A percentile compares a stretch with the other conserved stretches of the same genome.
Evolutionary conservation across 2,329 filamentous ascomycete genomes (phyloP).

Genomic region (Chaetomiaceae sp.): DNA sequence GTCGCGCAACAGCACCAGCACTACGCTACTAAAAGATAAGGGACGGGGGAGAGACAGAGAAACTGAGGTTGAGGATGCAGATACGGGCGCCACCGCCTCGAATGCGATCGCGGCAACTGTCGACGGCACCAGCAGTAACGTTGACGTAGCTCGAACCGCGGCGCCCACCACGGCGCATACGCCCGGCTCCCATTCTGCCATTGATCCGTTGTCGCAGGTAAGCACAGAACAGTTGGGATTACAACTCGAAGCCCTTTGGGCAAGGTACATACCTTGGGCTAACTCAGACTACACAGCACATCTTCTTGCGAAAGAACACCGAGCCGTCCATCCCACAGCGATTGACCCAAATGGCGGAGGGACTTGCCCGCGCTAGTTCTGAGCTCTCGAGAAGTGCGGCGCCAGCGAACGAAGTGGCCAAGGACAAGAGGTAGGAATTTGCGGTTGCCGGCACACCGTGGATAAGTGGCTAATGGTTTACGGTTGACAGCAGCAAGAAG

Average conservation of each 20-base stretch:
- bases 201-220: conserved; percentile 29
- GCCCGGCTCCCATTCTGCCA: conserved; percentile 17
- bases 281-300: conserved; percentile 43
- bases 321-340: conserved; percentile 54
- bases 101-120: conserved; percentile 6
- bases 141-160: conserved; percentile 5
- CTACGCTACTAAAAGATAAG: conserved; percentile 10
- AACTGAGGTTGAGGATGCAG: conserved; percentile 15
- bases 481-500: conserved; percentile 55
- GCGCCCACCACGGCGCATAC: conserved; percentile 8
- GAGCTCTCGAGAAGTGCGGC: conserved; percentile 39
- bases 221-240: no score
- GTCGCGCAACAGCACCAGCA: conserved; percentile 18
- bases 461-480: conserved; percentile 8
- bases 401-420: conserved; percentile 39
- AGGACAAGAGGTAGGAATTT: conserved; percentile 61
- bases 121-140: conserved; percentile 13
- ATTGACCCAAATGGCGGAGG: conserved; percentile 40
- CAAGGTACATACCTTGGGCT: background rate
- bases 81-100: conserved; percentile 3
- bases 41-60: conserved; percentile 13
- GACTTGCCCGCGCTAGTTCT: conserved; percentile 36
- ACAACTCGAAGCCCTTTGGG: no score
- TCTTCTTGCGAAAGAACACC: conserved; percentile 64
- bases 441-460: background rate